phyloP scores from a whole-genome alignment of 352 stramenopile genomes.

The Pythium pyrilobum region DNA sequence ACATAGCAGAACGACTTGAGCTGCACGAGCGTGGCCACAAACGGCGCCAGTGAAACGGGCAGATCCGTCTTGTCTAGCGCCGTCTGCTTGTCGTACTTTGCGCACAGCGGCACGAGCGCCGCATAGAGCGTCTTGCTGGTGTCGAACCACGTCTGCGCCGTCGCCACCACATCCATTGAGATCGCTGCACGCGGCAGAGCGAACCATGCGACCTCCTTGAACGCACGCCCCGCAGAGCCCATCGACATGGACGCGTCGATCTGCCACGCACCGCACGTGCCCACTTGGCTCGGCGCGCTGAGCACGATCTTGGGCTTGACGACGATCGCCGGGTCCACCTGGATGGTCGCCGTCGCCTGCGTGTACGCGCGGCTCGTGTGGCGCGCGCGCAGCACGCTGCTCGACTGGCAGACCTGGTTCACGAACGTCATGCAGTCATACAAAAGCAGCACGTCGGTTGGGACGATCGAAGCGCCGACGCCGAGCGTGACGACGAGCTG shows the following conservation, averaged over 20 bases:
- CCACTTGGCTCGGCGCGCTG: slow-evolving; percentile 42
- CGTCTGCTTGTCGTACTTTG: slow-evolving; percentile 33
- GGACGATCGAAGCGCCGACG: slow-evolving; percentile 32
- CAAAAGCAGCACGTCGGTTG: slow-evolving; percentile 36
- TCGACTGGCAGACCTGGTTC: slow-evolving; percentile 43
- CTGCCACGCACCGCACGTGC: slow-evolving; percentile 50
- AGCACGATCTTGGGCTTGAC: slow-evolving; percentile 39
- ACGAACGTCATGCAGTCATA: slow-evolving; percentile 43
- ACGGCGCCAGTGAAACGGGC: slow-evolving; percentile 13
- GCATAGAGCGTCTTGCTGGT: slow-evolving; percentile 27
- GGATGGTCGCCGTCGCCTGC: slow-evolving; percentile 36
- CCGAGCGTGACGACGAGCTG: slow-evolving; percentile 48
- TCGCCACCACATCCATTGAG: not conserved
- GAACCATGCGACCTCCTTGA: slow-evolving; percentile 36
- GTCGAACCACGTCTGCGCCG: slow-evolving; percentile 8
- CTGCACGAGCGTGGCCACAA: slow-evolving; percentile 38
- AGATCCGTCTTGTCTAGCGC: slow-evolving; percentile 28
- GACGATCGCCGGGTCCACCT: slow-evolving; percentile 22
- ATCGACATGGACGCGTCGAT: slow-evolving; percentile 50
- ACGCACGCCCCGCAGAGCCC: slow-evolving; percentile 46
- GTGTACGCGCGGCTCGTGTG: slow-evolving; percentile 53
- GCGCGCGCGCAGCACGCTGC: slow-evolving; percentile 36
- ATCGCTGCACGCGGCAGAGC: slow-evolving; percentile 22
- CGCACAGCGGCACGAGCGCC: slow-evolving; percentile 30
- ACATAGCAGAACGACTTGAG: slow-evolving; percentile 50